Evolutionary conservation across 352 stramenopile genomes (phyloP).

Genomic region (Pythium phragmitis): DNA sequence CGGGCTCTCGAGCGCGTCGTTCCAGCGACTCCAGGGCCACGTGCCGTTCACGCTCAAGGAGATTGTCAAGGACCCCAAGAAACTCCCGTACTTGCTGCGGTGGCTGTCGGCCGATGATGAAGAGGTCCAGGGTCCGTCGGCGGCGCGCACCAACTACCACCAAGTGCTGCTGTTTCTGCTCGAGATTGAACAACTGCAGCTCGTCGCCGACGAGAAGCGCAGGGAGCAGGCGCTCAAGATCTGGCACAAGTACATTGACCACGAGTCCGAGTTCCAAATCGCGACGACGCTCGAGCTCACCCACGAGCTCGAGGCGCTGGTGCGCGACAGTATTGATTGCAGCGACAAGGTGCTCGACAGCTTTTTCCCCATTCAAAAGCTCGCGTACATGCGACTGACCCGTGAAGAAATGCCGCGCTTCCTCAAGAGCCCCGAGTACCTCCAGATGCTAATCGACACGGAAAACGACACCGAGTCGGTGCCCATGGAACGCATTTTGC

Average conservation of each 20-base stretch:
- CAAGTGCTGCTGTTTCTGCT: conserved; percentile 85
- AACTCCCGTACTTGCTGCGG: conserved; percentile 74
- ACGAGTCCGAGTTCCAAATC: conserved; percentile 82
- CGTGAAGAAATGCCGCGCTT: conserved; percentile 81
- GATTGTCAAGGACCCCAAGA: conserved; percentile 86
- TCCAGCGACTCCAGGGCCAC: conserved; percentile 74
- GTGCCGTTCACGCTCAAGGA: conserved; percentile 82
- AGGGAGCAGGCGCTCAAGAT: conserved; percentile 80
- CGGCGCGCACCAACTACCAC: conserved; percentile 57
- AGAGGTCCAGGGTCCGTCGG: conserved; percentile 20
- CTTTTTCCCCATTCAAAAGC: conserved; percentile 85
- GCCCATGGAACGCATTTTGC: conserved; percentile 75
- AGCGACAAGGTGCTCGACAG: conserved; percentile 54
- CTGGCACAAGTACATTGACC: conserved; percentile 86
- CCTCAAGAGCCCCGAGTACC: conserved; percentile 82
- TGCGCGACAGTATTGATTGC: conserved; percentile 63
- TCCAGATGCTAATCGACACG: conserved; percentile 82
- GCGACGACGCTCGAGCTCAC: conserved; percentile 78
- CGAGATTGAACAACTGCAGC: conserved; percentile 79
- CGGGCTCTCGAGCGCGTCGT: conserved; percentile 53
- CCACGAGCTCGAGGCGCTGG: conserved; percentile 67
- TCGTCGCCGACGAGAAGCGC: conserved; percentile 60
- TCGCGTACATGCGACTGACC: conserved; percentile 83
- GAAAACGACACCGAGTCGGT: conserved; percentile 75
- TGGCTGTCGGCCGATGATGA: conserved; percentile 65